phyloP scores from a whole-genome alignment of 2,329 filamentous ascomycete species.

The Akanthomyces lecanii region DNA sequence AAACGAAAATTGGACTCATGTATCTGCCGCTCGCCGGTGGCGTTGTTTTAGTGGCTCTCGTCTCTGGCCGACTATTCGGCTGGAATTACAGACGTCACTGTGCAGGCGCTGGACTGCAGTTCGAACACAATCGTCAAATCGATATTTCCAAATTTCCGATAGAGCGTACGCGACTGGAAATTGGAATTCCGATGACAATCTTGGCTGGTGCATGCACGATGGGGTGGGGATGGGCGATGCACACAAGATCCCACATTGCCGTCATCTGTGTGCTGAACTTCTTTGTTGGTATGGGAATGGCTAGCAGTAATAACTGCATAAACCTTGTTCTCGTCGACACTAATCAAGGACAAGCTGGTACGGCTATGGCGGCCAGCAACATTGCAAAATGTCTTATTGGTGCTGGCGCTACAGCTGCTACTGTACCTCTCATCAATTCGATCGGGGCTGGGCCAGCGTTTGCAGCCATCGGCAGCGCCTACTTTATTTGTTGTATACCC shows the following conservation, averaged over 20 bases:
- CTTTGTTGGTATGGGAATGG: constrained; percentile 44
- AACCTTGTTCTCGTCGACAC: constrained; percentile 53
- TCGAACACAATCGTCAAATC: constrained; percentile 49
- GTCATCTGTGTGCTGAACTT: constrained; percentile 45
- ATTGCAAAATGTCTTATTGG: constrained; percentile 52
- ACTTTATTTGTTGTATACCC: constrained; percentile 35
- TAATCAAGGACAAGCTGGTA: constrained; percentile 47
- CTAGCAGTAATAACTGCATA: constrained; percentile 50
- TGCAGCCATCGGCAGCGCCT: constrained; percentile 42
- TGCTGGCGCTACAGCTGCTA: constrained; percentile 46
- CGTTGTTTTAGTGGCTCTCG: constrained; percentile 40
- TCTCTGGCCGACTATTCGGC: constrained; percentile 56
- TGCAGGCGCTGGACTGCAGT: constrained; percentile 43
- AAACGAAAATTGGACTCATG: constrained; percentile 50
- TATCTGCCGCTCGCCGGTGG: constrained; percentile 49
- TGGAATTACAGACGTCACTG: constrained; percentile 63
- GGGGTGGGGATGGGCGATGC: constrained; percentile 49
- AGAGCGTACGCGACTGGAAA: constrained; percentile 45
- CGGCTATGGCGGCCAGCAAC: constrained; percentile 54
- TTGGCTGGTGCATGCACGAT: constrained; percentile 44
- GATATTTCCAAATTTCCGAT: constrained; percentile 48
- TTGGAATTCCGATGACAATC: constrained; percentile 47
- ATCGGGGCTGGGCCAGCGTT: constrained; percentile 51
- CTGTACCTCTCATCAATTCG: constrained; percentile 46
- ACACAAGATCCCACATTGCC: constrained; percentile 38